Percentiles rank a stretch among this genome's conserved stretches.
Conservation (phyloP, 2,329 filamentous ascomycete genomes). For the Fusarium metavorans region DNA sequence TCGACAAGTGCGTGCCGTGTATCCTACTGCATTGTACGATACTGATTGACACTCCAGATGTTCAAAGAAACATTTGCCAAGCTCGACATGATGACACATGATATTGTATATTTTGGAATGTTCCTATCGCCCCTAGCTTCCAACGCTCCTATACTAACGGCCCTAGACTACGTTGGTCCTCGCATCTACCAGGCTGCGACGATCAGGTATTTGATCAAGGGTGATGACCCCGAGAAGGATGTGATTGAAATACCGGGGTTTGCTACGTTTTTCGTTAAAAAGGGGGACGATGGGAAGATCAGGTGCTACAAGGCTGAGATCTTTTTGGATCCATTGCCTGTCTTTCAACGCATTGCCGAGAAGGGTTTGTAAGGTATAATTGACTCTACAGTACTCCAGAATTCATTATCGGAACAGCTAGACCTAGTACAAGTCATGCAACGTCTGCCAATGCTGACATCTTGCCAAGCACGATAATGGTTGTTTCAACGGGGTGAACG, state of each 20-base stretch:
- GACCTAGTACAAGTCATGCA: background rate
- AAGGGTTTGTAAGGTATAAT: background rate
- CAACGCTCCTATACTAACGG: background rate
- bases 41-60: background rate
- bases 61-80: constrained; percentile 9
- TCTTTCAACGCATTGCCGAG: constrained; percentile 4
- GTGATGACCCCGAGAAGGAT: constrained; percentile 6
- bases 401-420: too few relatives aligned
- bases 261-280: background rate
- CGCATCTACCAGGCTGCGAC: constrained; percentile 12
- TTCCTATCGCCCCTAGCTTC: fast-evolving
- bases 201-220: constrained; percentile 12
- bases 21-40: too few relatives aligned
- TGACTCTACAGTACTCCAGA: background rate
- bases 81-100: constrained; percentile 8
- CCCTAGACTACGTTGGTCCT: background rate
- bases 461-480: background rate
- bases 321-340: background rate
- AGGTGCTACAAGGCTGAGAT: constrained; percentile 8
- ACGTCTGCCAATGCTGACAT: background rate
- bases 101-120: constrained; percentile 4
- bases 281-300: background rate
- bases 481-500: background rate
- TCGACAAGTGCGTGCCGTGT: background rate
- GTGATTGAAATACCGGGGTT: constrained; percentile 1